A percentile compares a stretch with the other conserved stretches of the same genome.
Conservation (phyloP, 1,284 basidiomycete species). For the Chalciporus sp. region DNA sequence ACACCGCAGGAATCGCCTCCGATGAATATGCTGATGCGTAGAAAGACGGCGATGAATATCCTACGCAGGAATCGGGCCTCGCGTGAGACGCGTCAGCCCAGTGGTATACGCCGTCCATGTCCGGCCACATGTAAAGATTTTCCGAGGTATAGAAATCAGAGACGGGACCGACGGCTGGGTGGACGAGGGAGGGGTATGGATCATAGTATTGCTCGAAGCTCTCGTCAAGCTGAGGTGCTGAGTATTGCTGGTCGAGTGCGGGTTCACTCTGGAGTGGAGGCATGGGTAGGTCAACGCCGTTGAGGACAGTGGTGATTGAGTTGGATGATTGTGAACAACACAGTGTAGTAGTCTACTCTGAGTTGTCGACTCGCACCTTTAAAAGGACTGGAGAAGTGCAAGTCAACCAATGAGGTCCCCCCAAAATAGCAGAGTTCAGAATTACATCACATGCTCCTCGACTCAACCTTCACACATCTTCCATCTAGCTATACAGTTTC, state of each 20-base stretch:
- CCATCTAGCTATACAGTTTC: not conserved
- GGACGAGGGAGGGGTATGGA: constrained; percentile 22
- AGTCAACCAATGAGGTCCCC: constrained; percentile 33
- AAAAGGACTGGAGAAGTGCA: constrained; percentile 26
- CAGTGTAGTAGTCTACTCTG: constrained; percentile 24
- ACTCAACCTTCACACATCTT: constrained; percentile 22
- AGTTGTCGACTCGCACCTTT: constrained; percentile 23
- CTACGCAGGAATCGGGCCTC: constrained; percentile 30
- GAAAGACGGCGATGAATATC: constrained; percentile 24
- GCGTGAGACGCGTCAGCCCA: constrained; percentile 29
- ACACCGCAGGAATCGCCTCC: constrained; percentile 21
- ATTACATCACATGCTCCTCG: constrained; percentile 12
- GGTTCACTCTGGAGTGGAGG: constrained; percentile 28
- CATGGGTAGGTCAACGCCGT: constrained; percentile 25
- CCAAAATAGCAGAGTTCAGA: constrained; percentile 24
- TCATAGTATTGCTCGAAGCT: constrained; percentile 27
- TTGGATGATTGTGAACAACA: constrained; percentile 18
- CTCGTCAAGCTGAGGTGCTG: constrained; percentile 15
- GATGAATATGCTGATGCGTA: constrained; percentile 20
- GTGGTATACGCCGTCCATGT: constrained; percentile 32
- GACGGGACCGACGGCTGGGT: constrained; percentile 10
- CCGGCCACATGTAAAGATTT: constrained; percentile 35
- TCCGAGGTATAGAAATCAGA: constrained; percentile 31
- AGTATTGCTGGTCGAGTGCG: constrained; percentile 22
- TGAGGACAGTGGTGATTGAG: constrained; percentile 24